A percentile compares a stretch with the other conserved stretches of the same genome.
Evolutionary conservation across 345 rosid species (phyloP).

Genomic region (Salix exigua): DNA sequence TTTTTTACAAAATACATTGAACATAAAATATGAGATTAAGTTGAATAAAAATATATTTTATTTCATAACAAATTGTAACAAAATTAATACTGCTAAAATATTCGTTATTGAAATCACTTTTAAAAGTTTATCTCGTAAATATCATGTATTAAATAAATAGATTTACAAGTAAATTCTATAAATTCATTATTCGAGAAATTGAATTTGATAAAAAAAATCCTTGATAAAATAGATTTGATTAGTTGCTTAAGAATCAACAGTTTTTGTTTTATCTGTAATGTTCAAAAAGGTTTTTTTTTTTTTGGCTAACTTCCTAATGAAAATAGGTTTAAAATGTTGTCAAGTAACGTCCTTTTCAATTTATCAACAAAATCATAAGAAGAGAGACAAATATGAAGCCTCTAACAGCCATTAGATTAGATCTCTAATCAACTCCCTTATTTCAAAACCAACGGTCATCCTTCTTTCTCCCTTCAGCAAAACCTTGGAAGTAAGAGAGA

Average conservation of each 20-base stretch:
- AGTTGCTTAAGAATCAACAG: neutral
- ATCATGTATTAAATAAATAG: too few species aligned
- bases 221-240: neutral
- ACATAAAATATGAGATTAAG: too few species aligned
- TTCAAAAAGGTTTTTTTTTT: neutral
- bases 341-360: neutral
- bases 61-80: too few species aligned
- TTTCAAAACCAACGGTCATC: neutral
- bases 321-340: neutral
- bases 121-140: too few species aligned
- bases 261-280: neutral
- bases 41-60: too few species aligned
- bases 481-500: neutral
- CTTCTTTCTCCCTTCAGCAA: neutral
- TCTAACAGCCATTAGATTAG: neutral
- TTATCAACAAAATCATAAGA: neutral
- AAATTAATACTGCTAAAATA: too few species aligned
- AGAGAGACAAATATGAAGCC: neutral
- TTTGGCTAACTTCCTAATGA: neutral
- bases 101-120: too few species aligned
- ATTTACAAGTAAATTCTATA: neutral
- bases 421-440: neutral
- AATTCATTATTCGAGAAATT: too few species aligned
- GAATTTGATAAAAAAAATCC: too few species aligned
- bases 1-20: too few species aligned